Evolutionary conservation across 2,329 filamentous ascomycete genomes (phyloP).

Genomic region (Fusarium secorum): DNA sequence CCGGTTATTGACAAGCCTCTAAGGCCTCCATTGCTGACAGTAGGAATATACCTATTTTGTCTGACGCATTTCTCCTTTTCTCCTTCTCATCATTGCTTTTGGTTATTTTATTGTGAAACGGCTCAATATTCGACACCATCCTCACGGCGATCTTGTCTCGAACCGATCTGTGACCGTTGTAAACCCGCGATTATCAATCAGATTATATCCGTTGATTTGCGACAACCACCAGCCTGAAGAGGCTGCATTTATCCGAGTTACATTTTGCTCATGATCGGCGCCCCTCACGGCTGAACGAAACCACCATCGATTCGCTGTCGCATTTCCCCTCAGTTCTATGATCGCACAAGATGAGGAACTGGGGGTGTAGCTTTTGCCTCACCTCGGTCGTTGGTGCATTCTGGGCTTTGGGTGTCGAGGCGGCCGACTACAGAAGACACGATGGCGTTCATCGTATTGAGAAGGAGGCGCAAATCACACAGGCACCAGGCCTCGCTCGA

Average conservation of each 20-base stretch:
- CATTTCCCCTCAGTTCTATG: constrained; percentile 31
- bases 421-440: constrained; percentile 41
- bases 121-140: neutral
- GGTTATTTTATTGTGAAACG: neutral
- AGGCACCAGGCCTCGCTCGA: constrained; percentile 22
- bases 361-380: constrained; percentile 34
- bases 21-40: constrained; percentile 43
- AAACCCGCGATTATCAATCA: neutral
- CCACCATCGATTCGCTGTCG: constrained; percentile 2
- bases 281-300: constrained; percentile 10
- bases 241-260: constrained; percentile 15
- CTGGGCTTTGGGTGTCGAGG: constrained; percentile 30
- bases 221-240: neutral
- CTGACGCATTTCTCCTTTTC: constrained; percentile 17
- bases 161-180: constrained; percentile 6
- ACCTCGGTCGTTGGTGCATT: constrained; percentile 30
- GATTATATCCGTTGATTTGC: constrained; percentile 3
- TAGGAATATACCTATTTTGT: constrained; percentile 22
- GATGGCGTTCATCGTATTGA: constrained; percentile 46
- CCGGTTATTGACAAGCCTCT: constrained; percentile 27
- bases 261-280: constrained; percentile 21
- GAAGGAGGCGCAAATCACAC: constrained; percentile 41
- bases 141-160: constrained; percentile 1
- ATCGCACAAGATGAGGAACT: constrained; percentile 30
- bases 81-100: constrained; percentile 2